Evolutionary conservation across 2,329 filamentous ascomycete genomes (phyloP), one percentile per base, ranked within the genome.

Genomic region (Xylariaceae sp.): DNA sequence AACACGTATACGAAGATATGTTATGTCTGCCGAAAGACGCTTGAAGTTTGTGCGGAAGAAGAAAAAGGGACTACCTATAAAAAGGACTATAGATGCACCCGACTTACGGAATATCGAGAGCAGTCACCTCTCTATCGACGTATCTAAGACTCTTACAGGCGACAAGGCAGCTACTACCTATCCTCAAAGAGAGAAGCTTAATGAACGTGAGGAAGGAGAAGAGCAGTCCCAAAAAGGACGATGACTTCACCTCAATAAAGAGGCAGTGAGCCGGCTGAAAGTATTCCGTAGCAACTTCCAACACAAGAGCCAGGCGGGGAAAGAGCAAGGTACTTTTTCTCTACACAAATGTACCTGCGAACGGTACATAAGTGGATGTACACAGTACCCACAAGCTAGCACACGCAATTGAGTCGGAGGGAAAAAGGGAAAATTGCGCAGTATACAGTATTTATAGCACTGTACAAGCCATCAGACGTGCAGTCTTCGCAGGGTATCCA

Each of bases 401-500:
- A 18, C 7, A n/a, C 10, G 42, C 37, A 51, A 11, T 18, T 6
- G 39, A 9, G 35, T 17, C 17, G 13, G 49, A 35, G 42, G 23
- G 48, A 56, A 49, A 54, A 54, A 55, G 50, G 34, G 9, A 4
- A 9, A 13, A 3, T 3, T 8, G 8, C 8, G 47, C 18, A 11
- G 47, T 51, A 51, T 2, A 62, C 62, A 48, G 59, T 62, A 49
- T 23, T 2, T 4, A 2, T 1, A 0, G 9, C 1, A 61, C 59
- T 55, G 59, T 57, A 10, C 6, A 4, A 9, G 2, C 45, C 11
- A 42, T 47, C 15, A n/a, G 13, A 6, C 11, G 6, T 49, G 53
- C 56, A 42, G 56, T 56, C 58, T 52, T 49, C 48, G 9, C 18
- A 18, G 47, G n/a, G 59, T 62, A 58, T 50, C 53, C 58, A 51